phyloP scores from a whole-genome alignment of 208 protist species.

The Trypanosoma mega region DNA sequence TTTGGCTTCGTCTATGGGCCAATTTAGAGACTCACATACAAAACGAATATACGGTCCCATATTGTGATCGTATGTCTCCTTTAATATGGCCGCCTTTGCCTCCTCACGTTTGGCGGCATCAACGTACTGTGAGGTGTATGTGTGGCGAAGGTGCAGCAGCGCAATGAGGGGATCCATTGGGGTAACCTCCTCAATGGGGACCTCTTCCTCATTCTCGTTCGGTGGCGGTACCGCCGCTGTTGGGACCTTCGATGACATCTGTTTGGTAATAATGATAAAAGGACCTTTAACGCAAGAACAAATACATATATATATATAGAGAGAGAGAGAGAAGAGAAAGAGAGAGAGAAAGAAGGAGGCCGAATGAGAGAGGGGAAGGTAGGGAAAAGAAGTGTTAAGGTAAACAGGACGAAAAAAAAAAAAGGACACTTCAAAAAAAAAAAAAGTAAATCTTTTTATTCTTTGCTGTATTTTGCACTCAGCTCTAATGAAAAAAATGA shows the following conservation, averaged over 20 bases:
- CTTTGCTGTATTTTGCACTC: not conserved
- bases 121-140: conserved; percentile 74
- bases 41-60: conserved; percentile 90
- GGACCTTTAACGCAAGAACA: too few species aligned
- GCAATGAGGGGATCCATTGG: conserved; percentile 81
- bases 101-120: conserved; percentile 68
- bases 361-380: too few species aligned
- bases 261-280: not conserved
- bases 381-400: not conserved
- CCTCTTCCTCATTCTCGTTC: conserved; percentile 34
- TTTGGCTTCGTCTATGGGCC: conserved; percentile 60
- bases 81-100: conserved; percentile 65
- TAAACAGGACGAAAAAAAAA: not conserved
- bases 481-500: not conserved
- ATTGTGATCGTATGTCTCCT: conserved; percentile 73
- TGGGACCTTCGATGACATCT: not conserved
- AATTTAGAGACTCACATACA: conserved; percentile 75
- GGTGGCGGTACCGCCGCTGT: not conserved
- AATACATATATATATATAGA: conserved; percentile 6
- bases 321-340: not conserved
- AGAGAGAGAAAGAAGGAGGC: conserved; percentile 3
- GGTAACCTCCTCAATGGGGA: conserved; percentile 38
- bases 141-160: conserved; percentile 81
- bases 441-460: conserved; percentile 21
- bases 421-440: conserved; percentile 11